phyloP scores from a whole-genome alignment of 2,329 filamentous ascomycete genomes.

The Ophiostoma novo-ulmi region DNA sequence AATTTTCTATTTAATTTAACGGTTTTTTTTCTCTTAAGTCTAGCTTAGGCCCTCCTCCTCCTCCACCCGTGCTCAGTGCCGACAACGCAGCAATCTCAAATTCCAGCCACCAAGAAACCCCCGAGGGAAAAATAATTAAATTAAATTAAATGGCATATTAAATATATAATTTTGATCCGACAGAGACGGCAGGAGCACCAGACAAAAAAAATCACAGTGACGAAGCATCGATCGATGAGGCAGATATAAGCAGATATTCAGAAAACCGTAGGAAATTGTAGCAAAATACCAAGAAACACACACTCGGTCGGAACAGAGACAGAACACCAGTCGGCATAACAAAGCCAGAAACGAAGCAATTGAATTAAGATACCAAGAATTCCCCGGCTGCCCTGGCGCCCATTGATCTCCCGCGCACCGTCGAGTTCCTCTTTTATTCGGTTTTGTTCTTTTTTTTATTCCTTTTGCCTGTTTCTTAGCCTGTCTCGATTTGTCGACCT shows the following conservation, averaged over 20 bases:
- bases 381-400: slow-evolving; percentile 2
- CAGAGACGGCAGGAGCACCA: background rate
- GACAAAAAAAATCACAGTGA: background rate
- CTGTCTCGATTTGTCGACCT: background rate
- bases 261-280: background rate
- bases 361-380: slow-evolving; percentile 3
- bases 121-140: slow-evolving; percentile 1
- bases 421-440: background rate
- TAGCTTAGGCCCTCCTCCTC: background rate
- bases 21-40: background rate
- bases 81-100: slow-evolving; percentile 6
- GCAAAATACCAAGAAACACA: background rate
- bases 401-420: background rate
- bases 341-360: slow-evolving; percentile 12
- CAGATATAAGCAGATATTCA: background rate
- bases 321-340: background rate
- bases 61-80: slow-evolving; percentile 1
- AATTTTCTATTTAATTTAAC: background rate
- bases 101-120: background rate
- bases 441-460: background rate
- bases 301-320: background rate
- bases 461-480: background rate
- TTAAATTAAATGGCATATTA: background rate
- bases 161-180: background rate
- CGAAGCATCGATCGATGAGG: background rate